Percentiles rank a stretch among this genome's conserved stretches.
Evolutionary conservation across 345 rosid genomes (phyloP).

Genomic region (Limnanthes douglasii): DNA sequence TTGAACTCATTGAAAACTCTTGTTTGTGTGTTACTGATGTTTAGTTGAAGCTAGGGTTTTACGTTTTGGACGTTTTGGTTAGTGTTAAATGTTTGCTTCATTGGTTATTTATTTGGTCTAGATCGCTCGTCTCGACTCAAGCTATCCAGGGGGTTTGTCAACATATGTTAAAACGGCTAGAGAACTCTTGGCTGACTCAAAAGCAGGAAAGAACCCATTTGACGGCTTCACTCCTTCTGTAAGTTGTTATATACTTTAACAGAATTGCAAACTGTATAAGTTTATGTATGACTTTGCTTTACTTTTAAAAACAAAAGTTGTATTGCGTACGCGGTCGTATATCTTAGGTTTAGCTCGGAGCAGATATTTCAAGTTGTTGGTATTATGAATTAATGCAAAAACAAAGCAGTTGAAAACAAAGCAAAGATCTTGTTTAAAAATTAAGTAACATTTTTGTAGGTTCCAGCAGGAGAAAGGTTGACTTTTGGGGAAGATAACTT

Average conservation of each 20-base stretch:
- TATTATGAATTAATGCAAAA: too few relatives aligned
- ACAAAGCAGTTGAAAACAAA: too few relatives aligned
- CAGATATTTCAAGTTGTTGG: too few relatives aligned
- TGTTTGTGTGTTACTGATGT: too few relatives aligned
- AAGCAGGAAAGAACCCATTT: slow-evolving; percentile 82
- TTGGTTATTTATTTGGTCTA: too few relatives aligned
- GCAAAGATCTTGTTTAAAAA: not conserved
- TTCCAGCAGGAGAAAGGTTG: slow-evolving; percentile 76
- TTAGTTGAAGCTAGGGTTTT: too few relatives aligned
- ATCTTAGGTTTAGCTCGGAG: too few relatives aligned
- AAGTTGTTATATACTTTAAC: slow-evolving; percentile 8
- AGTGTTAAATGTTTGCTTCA: too few relatives aligned
- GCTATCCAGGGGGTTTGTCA: slow-evolving; percentile 85
- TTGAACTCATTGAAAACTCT: too few relatives aligned
- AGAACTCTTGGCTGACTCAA: slow-evolving; percentile 79
- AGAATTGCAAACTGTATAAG: not conserved
- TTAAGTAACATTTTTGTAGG: slow-evolving; percentile 20
- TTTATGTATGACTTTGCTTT: not conserved
- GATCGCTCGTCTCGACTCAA: slow-evolving; percentile 61
- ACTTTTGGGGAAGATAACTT: slow-evolving; percentile 52
- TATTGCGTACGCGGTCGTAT: too few relatives aligned
- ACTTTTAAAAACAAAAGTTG: not conserved
- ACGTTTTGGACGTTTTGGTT: too few relatives aligned
- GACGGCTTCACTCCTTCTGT: slow-evolving; percentile 97
- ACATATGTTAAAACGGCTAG: slow-evolving; percentile 57